A percentile compares a stretch with the other conserved stretches of the same genome.
Evolutionary conservation across 495 filamentous ascomycete genomes (phyloP).

Genomic region (Rostrohypoxylon terebratum): DNA sequence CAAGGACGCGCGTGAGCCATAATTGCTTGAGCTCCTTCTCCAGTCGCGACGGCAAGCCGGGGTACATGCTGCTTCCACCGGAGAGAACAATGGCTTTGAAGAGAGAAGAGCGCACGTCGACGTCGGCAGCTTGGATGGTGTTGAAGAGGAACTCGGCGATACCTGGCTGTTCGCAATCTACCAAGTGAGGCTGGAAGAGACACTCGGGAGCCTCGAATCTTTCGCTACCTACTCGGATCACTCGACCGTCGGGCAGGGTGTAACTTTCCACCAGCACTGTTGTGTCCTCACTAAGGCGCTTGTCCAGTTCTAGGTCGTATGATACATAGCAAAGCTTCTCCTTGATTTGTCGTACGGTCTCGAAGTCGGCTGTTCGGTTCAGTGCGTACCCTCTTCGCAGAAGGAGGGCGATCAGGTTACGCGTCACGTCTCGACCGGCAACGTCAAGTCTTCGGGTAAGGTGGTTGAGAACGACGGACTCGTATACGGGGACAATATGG

Average conservation of each 20-base stretch:
- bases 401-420: constrained; percentile 95
- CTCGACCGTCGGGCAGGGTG: constrained; percentile 94
- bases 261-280: constrained; percentile 98
- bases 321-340: constrained; percentile 99
- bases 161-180: constrained; percentile 96
- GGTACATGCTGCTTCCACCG: constrained; percentile 98
- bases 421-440: constrained; percentile 94
- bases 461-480: constrained; percentile 96
- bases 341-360: constrained; percentile 99
- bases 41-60: constrained; percentile 89
- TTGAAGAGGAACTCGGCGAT: constrained; percentile 98
- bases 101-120: constrained; percentile 90
- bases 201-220: constrained; percentile 98
- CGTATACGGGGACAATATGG: constrained; percentile 98
- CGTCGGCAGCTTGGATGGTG: constrained; percentile 94
- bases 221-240: constrained; percentile 95
- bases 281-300: constrained; percentile 95
- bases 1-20: constrained; percentile 92
- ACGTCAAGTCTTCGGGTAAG: constrained; percentile 94
- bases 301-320: constrained; percentile 96
- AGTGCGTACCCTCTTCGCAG: constrained; percentile 95
- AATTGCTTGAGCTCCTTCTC: constrained; percentile 99
- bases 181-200: constrained; percentile 97
- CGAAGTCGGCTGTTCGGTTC: constrained; percentile 98
- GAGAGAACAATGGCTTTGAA: constrained; percentile 98